Conservation (phyloP, 2,329 filamentous ascomycete species). For the Fusarium praegraminearum region DNA sequence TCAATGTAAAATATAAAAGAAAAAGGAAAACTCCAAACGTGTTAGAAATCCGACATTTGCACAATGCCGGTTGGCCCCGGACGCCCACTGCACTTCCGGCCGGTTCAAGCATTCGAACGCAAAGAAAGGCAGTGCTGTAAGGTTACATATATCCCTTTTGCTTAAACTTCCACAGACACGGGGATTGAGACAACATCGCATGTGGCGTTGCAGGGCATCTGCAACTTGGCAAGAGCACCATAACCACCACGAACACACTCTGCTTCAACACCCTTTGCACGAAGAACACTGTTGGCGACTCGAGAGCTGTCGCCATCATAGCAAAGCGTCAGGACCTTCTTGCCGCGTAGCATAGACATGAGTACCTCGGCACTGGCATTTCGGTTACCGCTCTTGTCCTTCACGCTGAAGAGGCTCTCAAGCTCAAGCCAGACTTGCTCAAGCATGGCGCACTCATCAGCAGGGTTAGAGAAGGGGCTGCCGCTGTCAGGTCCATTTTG, state of each 20-base stretch:
- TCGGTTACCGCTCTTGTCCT: slow-evolving; percentile 46
- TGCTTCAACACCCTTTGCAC: slow-evolving; percentile 62
- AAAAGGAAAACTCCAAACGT: slow-evolving; percentile 6
- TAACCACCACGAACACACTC: slow-evolving; percentile 60
- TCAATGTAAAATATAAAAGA: slow-evolving; percentile 5
- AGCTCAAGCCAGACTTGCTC: slow-evolving; percentile 63
- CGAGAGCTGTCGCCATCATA: slow-evolving; percentile 66
- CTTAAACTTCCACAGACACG: slow-evolving; percentile 44
- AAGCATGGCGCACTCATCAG: slow-evolving; percentile 59
- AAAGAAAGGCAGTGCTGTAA: neutral
- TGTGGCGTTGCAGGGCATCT: slow-evolving; percentile 45
- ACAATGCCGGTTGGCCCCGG: slow-evolving; percentile 9
- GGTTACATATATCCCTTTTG: neutral
- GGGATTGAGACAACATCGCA: slow-evolving; percentile 42
- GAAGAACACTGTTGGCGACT: slow-evolving; percentile 66
- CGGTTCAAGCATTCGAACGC: neutral
- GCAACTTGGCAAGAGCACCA: slow-evolving; percentile 44
- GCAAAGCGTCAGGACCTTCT: slow-evolving; percentile 61
- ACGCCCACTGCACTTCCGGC: slow-evolving; percentile 47
- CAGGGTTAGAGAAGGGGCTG: slow-evolving; percentile 57
- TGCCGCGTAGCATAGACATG: slow-evolving; percentile 50
- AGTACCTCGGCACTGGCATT: slow-evolving; percentile 47
- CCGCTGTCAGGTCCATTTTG: slow-evolving; percentile 46
- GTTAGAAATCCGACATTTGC: neutral
- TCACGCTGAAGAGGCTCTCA: slow-evolving; percentile 57